Conservation (phyloP, 257 asterid species). For the Nicotiana paniculata region DNA sequence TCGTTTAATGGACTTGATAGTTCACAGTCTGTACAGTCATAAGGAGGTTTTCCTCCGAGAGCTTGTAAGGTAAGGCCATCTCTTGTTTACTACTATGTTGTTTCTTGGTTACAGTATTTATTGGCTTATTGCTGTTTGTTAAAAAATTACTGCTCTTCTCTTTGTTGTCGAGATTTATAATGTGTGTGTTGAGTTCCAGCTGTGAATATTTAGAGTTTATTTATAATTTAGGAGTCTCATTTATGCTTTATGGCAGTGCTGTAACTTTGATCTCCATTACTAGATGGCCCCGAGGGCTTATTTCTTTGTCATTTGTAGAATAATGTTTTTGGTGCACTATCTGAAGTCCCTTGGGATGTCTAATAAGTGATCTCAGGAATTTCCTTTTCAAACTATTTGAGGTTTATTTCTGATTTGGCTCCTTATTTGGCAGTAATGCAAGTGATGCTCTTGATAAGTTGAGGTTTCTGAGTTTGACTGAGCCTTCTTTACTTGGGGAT, state of each 20-base stretch:
- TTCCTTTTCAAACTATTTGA: neutral
- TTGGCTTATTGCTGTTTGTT: neutral
- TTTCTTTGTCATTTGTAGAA: too few species aligned
- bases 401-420: neutral
- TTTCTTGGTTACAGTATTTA: neutral
- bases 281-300: too few species aligned
- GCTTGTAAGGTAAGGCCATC: conserved; percentile 64
- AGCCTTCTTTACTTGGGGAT: conserved; percentile 79
- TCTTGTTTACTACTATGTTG: neutral
- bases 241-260: too few species aligned
- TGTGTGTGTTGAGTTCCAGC: neutral
- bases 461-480: conserved; percentile 86
- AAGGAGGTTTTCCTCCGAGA: conserved; percentile 95
- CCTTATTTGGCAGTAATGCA: conserved; percentile 58
- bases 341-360: too few species aligned
- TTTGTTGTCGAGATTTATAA: neutral
- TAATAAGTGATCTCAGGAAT: neutral
- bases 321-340: too few species aligned
- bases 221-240: too few species aligned
- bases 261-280: too few species aligned
- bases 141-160: neutral
- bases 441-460: conserved; percentile 97
- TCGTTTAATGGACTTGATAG: conserved; percentile 81
- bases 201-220: too few species aligned
- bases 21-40: conserved; percentile 92